A percentile compares a stretch with the other conserved stretches of the same genome.
These are phyloP conservation scores for Cryptosporidium sp. DNA, from an alignment of 169 alveolate species.

Conservation along the genomic window DNA sequence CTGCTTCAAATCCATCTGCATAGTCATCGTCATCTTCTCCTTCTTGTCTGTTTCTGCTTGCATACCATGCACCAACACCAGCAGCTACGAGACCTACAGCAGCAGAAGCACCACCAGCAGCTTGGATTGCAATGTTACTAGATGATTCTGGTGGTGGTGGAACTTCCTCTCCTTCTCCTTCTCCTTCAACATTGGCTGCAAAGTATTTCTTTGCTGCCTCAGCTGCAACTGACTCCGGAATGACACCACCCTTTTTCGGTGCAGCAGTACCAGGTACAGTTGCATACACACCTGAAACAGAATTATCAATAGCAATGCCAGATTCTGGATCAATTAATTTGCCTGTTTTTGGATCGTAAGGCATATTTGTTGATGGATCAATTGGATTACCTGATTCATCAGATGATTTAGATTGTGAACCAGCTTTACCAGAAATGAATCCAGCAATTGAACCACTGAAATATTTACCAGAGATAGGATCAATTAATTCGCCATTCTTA, in stretches of 20 bases:
- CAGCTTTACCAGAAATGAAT: slow-evolving; percentile 59
- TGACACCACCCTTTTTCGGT: slow-evolving; percentile 69
- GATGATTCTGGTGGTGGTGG: slow-evolving; percentile 46
- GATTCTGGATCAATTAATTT: slow-evolving; percentile 61
- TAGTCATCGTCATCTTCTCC: slow-evolving; percentile 72
- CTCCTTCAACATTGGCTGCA: neutral
- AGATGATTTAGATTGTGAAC: slow-evolving; percentile 35
- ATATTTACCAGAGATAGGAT: slow-evolving; percentile 34
- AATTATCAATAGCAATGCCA: slow-evolving; percentile 42
- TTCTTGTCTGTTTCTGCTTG: slow-evolving; percentile 68
- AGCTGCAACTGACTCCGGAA: slow-evolving; percentile 66
- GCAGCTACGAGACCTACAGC: slow-evolving; percentile 74
- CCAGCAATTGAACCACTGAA: slow-evolving; percentile 58
- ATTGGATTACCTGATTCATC: slow-evolving; percentile 25
- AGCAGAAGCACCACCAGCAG: slow-evolving; percentile 78
- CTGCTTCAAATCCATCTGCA: slow-evolving; percentile 77
- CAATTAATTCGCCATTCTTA: slow-evolving; percentile 45
- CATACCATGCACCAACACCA: slow-evolving; percentile 78
- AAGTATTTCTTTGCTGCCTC: slow-evolving; percentile 63
- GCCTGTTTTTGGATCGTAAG: slow-evolving; percentile 51
- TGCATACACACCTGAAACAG: slow-evolving; percentile 62
- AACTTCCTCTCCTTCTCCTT: neutral
- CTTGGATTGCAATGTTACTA: slow-evolving; percentile 59
- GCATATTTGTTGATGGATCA: slow-evolving; percentile 75
- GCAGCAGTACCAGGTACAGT: slow-evolving; percentile 69